Evolutionary conservation across 2,329 filamentous ascomycete species (phyloP), one percentile per base, ranked within the genome.

Genomic region (Pseudogymnoascus sp.): DNA sequence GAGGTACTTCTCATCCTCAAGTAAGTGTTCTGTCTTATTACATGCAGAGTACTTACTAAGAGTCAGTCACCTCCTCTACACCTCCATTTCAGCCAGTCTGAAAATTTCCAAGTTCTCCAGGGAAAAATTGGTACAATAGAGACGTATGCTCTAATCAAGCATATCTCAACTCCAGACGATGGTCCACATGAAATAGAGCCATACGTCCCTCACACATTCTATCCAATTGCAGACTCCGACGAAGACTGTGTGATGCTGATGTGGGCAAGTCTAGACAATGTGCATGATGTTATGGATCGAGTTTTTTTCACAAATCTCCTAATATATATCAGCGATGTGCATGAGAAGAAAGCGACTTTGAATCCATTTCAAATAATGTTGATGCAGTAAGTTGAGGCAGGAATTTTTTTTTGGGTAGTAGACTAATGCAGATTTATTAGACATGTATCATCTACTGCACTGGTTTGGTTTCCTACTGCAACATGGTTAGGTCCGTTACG

Each of bases 61-160:
- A 23, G 10, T n/a, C 31, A 46, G 23, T n/a, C 40, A 16, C 60
- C 60, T 18, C 60, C 60, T n/a, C 23, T 46, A 1, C 60, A 62
- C 46, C 37, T 62, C 23, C 60, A 62, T 37, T 62, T 62, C 21
- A 31, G 12, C 3, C 60, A 62, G 8, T 62, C 60, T 2, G 60
- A 62, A 10, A 46, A 4, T 25, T 62, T 50, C 40, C 18, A 46
- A 38, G 40, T 50, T 10, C 60, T 62, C 37, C 23, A 28, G 7
- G 60, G 60, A 5, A 7, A 23, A 14, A 14, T 61, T n/a, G 60
- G 37, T 6, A 61, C 60, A 18, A 46, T 40, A 5, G n/a, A 21
- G 10, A 21, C 16, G 14, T 44, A 42, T 44, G 18, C 10, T 44
- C 16, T 44, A 25, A 42, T 23, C 21, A 40, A 44, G 16, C 37